A percentile compares a stretch with the other conserved stretches of the same genome.
Evolutionary conservation across 768 basidiomycete species (phyloP).

Genomic region (Suillus lakei): DNA sequence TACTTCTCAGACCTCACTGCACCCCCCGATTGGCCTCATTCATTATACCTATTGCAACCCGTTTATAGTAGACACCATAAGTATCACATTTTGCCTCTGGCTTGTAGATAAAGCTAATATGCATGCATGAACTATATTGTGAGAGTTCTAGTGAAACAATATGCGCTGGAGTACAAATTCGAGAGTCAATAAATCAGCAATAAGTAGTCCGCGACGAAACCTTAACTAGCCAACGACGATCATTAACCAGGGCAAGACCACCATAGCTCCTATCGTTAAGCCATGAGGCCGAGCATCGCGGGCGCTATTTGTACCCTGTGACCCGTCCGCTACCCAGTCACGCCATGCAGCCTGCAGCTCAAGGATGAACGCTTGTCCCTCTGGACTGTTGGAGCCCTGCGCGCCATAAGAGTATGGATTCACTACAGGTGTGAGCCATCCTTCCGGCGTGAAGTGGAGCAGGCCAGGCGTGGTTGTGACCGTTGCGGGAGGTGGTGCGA

Average conservation of each 20-base stretch:
- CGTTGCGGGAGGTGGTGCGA: conserved; percentile 18
- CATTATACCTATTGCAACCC: conserved; percentile 1
- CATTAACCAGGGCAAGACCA: background rate
- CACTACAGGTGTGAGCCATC: conserved; percentile 78
- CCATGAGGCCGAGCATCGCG: background rate
- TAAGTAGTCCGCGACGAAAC: background rate
- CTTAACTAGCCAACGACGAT: background rate
- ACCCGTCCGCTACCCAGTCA: conserved; percentile 70
- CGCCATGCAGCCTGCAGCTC: conserved; percentile 75
- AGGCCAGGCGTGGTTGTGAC: conserved; percentile 23
- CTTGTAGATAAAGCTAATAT: background rate
- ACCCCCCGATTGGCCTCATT: background rate
- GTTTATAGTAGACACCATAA: background rate
- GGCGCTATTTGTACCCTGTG: conserved; percentile 52
- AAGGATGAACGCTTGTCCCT: conserved; percentile 81
- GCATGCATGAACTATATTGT: background rate
- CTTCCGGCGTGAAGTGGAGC: conserved; percentile 56
- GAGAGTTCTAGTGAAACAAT: background rate
- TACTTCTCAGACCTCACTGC: background rate
- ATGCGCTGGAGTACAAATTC: background rate
- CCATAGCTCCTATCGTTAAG: background rate
- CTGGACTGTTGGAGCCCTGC: conserved; percentile 63
- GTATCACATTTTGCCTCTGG: background rate
- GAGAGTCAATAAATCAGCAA: background rate
- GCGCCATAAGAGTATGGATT: conserved; percentile 61